Evolutionary conservation across 495 filamentous ascomycete species (phyloP).

Genomic region (Penicillium odoratum): DNA sequence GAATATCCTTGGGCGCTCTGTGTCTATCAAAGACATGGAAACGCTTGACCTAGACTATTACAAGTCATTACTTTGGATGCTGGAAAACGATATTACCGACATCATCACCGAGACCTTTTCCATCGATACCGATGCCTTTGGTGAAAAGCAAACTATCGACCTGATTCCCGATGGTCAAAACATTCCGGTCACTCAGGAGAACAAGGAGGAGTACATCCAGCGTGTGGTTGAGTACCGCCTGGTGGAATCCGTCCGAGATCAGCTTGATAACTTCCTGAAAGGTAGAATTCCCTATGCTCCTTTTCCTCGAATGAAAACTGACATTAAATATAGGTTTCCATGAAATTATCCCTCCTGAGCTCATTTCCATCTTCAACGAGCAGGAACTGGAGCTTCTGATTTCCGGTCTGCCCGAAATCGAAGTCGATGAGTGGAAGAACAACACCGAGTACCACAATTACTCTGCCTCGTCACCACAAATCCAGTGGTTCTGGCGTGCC

Average conservation of each 20-base stretch:
- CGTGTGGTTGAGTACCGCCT: conserved; percentile 92
- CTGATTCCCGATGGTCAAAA: conserved; percentile 85
- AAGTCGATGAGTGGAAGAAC: conserved; percentile 98
- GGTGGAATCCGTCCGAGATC: conserved; percentile 84
- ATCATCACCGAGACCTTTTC: conserved; percentile 98
- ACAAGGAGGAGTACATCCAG: conserved; percentile 97
- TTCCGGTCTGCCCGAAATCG: conserved; percentile 94
- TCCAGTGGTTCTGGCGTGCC: conserved; percentile 99
- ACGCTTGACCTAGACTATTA: conserved; percentile 98
- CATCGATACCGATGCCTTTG: conserved; percentile 89
- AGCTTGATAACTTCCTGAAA: conserved; percentile 93
- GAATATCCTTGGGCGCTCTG: conserved; percentile 87
- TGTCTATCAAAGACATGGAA: conserved; percentile 99
- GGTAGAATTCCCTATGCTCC: conserved; percentile 26
- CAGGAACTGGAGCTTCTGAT: conserved; percentile 97
- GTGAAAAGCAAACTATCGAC: conserved; percentile 82
- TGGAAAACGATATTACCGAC: conserved; percentile 98
- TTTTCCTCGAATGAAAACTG: background rate
- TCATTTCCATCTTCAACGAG: conserved; percentile 98
- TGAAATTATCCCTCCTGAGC: conserved; percentile 91
- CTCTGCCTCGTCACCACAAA: conserved; percentile 88
- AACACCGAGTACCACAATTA: conserved; percentile 99
- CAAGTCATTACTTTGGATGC: conserved; percentile 98
- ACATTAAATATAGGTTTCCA: conserved; percentile 63
- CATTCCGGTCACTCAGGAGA: conserved; percentile 93